Evolutionary conservation across 768 basidiomycete genomes (phyloP).

Genomic region (Lentinus brumalis): DNA sequence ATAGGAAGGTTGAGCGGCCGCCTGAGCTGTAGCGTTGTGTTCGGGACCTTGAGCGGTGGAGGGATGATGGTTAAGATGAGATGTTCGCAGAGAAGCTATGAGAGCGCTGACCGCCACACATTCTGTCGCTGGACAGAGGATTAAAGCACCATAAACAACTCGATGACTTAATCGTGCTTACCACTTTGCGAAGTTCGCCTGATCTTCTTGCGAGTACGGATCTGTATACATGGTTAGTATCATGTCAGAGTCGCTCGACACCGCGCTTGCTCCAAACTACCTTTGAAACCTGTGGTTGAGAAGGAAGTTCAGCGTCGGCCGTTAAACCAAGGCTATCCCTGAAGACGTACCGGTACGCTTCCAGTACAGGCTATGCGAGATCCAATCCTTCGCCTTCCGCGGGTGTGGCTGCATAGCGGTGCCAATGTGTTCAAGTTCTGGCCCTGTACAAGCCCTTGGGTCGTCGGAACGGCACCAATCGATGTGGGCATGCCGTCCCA

Average conservation of each 20-base stretch:
- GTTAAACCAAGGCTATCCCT: not conserved
- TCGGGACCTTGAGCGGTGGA: conserved; percentile 44
- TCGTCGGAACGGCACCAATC: conserved; percentile 53
- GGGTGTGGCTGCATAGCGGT: conserved; percentile 49
- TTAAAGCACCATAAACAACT: not conserved
- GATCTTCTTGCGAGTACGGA: conserved; percentile 62
- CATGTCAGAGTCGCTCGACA: not conserved
- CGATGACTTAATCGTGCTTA: conserved; percentile 24
- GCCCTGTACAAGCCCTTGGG: conserved; percentile 40
- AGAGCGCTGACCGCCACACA: conserved; percentile 46
- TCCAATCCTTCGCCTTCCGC: conserved; percentile 49
- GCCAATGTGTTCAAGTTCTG: conserved; percentile 49
- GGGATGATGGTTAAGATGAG: not conserved
- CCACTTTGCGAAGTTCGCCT: conserved; percentile 56
- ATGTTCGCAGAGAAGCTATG: not conserved
- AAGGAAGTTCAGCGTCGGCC: not conserved
- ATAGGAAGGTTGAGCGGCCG: conserved; percentile 50
- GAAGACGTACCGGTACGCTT: conserved; percentile 51
- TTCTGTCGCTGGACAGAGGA: conserved; percentile 42
- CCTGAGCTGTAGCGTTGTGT: conserved; percentile 42
- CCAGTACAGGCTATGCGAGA: conserved; percentile 60
- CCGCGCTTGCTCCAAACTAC: conserved; percentile 25
- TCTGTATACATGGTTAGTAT: conserved; percentile 34
- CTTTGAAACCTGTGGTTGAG: conserved; percentile 52
- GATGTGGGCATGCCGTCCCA: conserved; percentile 61